Evolutionary conservation across 2,329 filamentous ascomycete species (phyloP).

Genomic region (Fusarium abutilonis): DNA sequence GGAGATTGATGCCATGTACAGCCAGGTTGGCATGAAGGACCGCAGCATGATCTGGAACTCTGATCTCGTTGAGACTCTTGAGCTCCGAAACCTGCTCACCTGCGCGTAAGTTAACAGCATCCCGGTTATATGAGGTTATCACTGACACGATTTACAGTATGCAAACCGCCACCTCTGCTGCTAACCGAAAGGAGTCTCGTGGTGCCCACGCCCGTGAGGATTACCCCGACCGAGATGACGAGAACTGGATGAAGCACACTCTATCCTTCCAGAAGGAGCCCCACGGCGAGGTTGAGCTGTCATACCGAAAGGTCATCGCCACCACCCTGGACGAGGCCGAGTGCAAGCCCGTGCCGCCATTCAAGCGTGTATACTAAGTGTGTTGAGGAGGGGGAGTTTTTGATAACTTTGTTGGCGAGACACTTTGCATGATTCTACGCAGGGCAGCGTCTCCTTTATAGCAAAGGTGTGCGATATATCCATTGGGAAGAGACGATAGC

Average conservation of each 20-base stretch:
- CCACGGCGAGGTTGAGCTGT: slow-evolving; percentile 85
- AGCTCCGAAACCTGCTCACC: slow-evolving; percentile 93
- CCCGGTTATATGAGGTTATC: neutral
- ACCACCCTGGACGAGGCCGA: slow-evolving; percentile 92
- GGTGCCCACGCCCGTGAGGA: slow-evolving; percentile 98
- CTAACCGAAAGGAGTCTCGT: slow-evolving; percentile 95
- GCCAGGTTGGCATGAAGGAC: slow-evolving; percentile 93
- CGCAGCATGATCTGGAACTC: slow-evolving; percentile 99
- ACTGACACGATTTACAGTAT: slow-evolving; percentile 59
- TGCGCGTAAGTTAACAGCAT: slow-evolving; percentile 77
- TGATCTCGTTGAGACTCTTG: slow-evolving; percentile 94
- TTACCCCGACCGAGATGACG: slow-evolving; percentile 92
- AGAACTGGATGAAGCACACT: slow-evolving; percentile 99
- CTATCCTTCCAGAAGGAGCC: slow-evolving; percentile 94
- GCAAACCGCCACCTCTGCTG: slow-evolving; percentile 90
- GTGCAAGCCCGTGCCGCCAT: slow-evolving; percentile 95
- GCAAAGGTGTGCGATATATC: slow-evolving; percentile 46
- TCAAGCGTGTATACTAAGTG: slow-evolving; percentile 88
- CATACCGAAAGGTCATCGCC: slow-evolving; percentile 84
- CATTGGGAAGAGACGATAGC: slow-evolving; percentile 25
- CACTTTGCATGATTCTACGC: slow-evolving; percentile 43
- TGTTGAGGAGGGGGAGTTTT: slow-evolving; percentile 36
- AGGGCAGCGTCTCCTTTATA: slow-evolving; percentile 45
- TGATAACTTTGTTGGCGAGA: slow-evolving; percentile 38
- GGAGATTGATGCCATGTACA: slow-evolving; percentile 82